Conservation (phyloP, 2,329 filamentous ascomycete species). For the Cladosporium velox region DNA sequence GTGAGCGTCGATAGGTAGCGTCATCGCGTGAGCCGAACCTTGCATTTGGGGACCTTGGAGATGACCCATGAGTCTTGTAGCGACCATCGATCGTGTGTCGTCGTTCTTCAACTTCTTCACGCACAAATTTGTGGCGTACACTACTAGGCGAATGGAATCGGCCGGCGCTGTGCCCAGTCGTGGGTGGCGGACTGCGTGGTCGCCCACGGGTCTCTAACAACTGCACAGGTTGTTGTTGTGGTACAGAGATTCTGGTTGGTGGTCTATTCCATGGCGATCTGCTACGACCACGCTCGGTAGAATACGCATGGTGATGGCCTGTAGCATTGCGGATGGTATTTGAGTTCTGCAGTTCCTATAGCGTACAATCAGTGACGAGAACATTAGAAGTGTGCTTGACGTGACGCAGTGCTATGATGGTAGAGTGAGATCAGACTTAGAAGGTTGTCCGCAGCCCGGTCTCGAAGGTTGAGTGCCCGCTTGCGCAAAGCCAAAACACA, state of each 20-base stretch:
- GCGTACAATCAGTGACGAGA: not conserved
- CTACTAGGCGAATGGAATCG: conserved; percentile 7
- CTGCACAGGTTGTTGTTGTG: not conserved
- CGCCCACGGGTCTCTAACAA: not conserved
- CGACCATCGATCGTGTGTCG: not conserved
- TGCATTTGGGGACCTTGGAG: not conserved
- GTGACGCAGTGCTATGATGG: not conserved
- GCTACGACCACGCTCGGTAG: not conserved
- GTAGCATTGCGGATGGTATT: not conserved
- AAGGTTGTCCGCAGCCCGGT: conserved; percentile 27
- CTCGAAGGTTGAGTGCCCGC: conserved; percentile 30
- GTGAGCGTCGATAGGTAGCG: not conserved
- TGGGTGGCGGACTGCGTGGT: conserved; percentile 1
- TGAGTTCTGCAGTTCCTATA: not conserved
- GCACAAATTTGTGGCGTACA: conserved; percentile 20
- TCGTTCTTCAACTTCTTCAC: not conserved
- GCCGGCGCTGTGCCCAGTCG: not conserved
- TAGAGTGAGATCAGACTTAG: not conserved
- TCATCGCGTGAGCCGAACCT: not conserved
- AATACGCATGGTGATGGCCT: not conserved
- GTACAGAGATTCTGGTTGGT: not conserved
- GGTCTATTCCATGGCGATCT: not conserved
- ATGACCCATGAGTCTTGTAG: not conserved
- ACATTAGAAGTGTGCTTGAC: not conserved
- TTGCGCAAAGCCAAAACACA: conserved; percentile 42